Evolutionary conservation across 441 rosid genomes (phyloP).

Genomic region (Breynia disticha): DNA sequence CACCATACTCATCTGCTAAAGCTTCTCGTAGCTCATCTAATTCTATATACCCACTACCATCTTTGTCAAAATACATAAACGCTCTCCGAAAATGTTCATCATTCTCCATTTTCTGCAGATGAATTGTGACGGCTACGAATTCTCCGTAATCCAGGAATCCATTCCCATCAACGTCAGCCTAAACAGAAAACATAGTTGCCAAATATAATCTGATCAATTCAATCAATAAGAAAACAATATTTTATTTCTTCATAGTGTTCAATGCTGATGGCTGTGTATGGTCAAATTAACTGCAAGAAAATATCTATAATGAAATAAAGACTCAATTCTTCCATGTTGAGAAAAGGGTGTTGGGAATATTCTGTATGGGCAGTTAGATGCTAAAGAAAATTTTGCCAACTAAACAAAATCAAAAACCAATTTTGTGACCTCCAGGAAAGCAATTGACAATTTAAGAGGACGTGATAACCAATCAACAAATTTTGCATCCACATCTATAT

Average conservation of each 20-base stretch:
- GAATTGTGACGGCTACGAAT: conserved; percentile 92
- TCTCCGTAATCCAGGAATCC: conserved; percentile 88
- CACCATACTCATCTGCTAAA: conserved; percentile 63
- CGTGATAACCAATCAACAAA: not conserved
- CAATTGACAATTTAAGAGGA: not conserved
- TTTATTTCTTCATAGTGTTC: not conserved
- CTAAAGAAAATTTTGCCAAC: too few relatives aligned
- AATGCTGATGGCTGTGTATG: too few relatives aligned
- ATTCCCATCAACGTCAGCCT: conserved; percentile 95
- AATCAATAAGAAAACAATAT: not conserved
- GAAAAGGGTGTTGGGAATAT: too few relatives aligned
- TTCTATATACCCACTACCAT: conserved; percentile 72
- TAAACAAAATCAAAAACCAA: too few relatives aligned
- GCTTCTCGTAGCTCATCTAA: conserved; percentile 61
- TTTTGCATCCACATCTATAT: not conserved
- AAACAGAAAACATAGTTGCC: conserved; percentile 9
- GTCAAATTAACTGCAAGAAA: too few relatives aligned
- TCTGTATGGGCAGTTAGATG: too few relatives aligned
- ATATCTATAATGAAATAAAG: too few relatives aligned
- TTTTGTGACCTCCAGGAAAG: too few relatives aligned
- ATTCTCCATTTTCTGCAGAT: conserved; percentile 93
- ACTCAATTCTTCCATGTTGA: too few relatives aligned
- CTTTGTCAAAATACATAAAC: conserved; percentile 83
- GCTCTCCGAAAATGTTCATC: conserved; percentile 89
- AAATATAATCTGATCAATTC: too few relatives aligned